These are phyloP conservation scores for Spinacia oleracea DNA, from an alignment of 179 eudicot genomes.

Conservation along the genomic window DNA sequence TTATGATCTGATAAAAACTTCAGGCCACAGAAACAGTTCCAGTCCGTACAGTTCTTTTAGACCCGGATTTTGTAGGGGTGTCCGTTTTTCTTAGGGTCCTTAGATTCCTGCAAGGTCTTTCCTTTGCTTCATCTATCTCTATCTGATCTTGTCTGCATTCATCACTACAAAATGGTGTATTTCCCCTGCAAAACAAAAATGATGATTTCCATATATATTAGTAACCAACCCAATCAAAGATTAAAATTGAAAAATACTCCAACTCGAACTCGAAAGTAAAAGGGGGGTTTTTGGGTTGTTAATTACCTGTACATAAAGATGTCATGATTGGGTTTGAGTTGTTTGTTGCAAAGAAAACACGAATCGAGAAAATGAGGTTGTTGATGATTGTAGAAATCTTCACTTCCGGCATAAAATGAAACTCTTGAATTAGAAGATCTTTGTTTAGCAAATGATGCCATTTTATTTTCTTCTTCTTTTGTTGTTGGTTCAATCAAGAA, in stretches of 20 bases:
- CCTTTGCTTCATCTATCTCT: conserved; percentile 63
- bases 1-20: neutral
- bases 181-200: conserved; percentile 51
- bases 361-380: conserved; percentile 72
- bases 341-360: conserved; percentile 66
- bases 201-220: neutral
- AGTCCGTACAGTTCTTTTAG: conserved; percentile 31
- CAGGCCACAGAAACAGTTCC: conserved; percentile 35
- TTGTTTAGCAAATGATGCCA: conserved; percentile 22
- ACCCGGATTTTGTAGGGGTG: conserved; percentile 22
- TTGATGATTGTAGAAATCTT: conserved; percentile 30
- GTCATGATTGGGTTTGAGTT: conserved; percentile 54
- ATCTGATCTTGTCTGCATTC: conserved; percentile 88
- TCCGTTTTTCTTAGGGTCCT: conserved; percentile 32
- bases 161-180: conserved; percentile 80
- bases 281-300: neutral
- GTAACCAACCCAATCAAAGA: neutral
- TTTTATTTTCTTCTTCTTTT: too few species aligned
- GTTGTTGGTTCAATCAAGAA: neutral
- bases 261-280: neutral
- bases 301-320: conserved; percentile 95
- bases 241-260: too few species aligned
- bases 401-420: conserved; percentile 34
- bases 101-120: conserved; percentile 40
- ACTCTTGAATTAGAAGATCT: conserved; percentile 28